These are phyloP conservation scores for Lunularia cruciata DNA, from an alignment of 225 moss, liverwort and hornwort species.

Conservation along the genomic window DNA sequence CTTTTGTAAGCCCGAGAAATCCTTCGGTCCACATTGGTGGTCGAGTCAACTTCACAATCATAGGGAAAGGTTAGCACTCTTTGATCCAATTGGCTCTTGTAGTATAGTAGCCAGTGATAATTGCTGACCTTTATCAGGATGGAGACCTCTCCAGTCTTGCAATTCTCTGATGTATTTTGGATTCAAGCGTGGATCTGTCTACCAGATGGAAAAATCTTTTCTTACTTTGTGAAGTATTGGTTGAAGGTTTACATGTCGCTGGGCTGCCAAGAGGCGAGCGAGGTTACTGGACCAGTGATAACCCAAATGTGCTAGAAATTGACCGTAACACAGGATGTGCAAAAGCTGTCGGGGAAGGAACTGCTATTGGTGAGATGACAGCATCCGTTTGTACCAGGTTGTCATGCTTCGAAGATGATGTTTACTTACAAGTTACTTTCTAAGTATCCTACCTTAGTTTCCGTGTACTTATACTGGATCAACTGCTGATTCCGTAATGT, in stretches of 20 bases:
- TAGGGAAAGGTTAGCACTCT: slow-evolving; percentile 61
- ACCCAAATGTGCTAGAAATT: slow-evolving; percentile 60
- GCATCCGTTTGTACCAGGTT: too few relatives aligned
- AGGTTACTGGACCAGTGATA: slow-evolving; percentile 78
- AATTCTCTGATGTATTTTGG: too few relatives aligned
- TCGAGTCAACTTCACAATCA: slow-evolving; percentile 64
- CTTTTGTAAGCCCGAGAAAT: slow-evolving; percentile 76
- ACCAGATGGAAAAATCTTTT: too few relatives aligned
- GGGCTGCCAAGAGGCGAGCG: slow-evolving; percentile 69
- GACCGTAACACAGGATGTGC: slow-evolving; percentile 66
- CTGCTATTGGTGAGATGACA: slow-evolving; percentile 51
- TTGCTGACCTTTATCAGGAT: too few relatives aligned
- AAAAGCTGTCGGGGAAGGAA: slow-evolving; percentile 70
- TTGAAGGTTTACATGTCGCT: slow-evolving; percentile 50
- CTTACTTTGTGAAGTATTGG: slow-evolving; percentile 16
- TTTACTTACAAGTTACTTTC: too few relatives aligned
- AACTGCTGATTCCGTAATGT: not conserved
- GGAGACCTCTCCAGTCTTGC: too few relatives aligned
- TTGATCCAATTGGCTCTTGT: too few relatives aligned
- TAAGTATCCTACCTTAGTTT: not conserved
- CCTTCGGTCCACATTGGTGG: slow-evolving; percentile 74
- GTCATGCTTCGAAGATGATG: too few relatives aligned
- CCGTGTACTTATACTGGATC: too few relatives aligned
- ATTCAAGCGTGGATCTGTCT: not conserved
- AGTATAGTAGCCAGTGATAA: too few relatives aligned